Conservation (phyloP, 768 basidiomycete genomes). For the Pleurotus cornucopiae region DNA sequence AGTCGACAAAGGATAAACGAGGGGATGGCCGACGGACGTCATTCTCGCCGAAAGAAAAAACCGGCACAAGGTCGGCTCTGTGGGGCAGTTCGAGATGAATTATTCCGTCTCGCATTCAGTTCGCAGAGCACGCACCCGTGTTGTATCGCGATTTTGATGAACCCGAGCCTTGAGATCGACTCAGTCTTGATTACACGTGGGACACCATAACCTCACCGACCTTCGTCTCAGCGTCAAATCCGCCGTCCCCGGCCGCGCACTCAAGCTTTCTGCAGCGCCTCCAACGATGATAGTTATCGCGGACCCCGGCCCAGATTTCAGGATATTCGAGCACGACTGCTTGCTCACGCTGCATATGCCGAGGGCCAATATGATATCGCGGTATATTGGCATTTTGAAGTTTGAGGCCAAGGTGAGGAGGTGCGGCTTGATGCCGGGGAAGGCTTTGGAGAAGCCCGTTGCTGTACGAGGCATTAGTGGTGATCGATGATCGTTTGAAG, state of each 20-base stretch:
- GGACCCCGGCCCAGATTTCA: slow-evolving; percentile 54
- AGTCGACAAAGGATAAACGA: neutral
- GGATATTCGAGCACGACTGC: slow-evolving; percentile 83
- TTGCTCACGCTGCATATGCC: slow-evolving; percentile 95
- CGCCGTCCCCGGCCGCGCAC: slow-evolving; percentile 95
- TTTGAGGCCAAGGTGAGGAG: slow-evolving; percentile 88
- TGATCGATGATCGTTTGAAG: neutral
- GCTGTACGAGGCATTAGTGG: slow-evolving; percentile 34
- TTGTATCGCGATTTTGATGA: slow-evolving; percentile 92
- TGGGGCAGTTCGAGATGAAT: neutral
- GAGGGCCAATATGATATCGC: slow-evolving; percentile 82
- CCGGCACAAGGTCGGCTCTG: slow-evolving; percentile 93
- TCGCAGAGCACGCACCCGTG: slow-evolving; percentile 56
- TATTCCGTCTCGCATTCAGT: slow-evolving; percentile 1
- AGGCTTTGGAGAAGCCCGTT: slow-evolving; percentile 84
- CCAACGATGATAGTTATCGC: slow-evolving; percentile 96
- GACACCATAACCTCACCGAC: slow-evolving; percentile 28
- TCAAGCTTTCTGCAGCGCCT: slow-evolving; percentile 91
- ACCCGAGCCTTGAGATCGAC: slow-evolving; percentile 62
- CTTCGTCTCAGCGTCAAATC: slow-evolving; percentile 77
- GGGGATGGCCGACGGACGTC: slow-evolving; percentile 55
- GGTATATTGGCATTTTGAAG: slow-evolving; percentile 89
- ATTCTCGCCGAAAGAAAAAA: slow-evolving; percentile 98
- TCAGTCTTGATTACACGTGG: neutral
- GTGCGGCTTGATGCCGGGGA: slow-evolving; percentile 91